phyloP scores from a whole-genome alignment of 2,329 filamentous ascomycete species.

The Periconia sp. region DNA sequence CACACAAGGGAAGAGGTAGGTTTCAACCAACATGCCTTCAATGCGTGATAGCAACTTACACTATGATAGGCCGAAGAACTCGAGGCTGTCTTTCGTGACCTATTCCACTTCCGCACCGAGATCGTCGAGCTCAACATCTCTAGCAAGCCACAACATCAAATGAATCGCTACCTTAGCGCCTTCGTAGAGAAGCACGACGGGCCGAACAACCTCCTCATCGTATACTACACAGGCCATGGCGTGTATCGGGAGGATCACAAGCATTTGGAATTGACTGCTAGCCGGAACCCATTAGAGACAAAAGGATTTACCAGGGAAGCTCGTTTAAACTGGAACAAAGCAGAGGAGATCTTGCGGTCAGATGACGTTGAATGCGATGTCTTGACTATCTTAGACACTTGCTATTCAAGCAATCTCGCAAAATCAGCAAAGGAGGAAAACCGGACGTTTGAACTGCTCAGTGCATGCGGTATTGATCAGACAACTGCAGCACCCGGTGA shows the following conservation, averaged over 20 bases:
- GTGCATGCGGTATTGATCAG: slow-evolving; percentile 33
- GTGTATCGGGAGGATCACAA: slow-evolving; percentile 27
- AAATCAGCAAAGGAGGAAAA: slow-evolving; percentile 32
- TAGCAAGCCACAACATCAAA: slow-evolving; percentile 42
- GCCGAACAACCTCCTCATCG: slow-evolving; percentile 40
- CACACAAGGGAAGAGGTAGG: slow-evolving; percentile 40
- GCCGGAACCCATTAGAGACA: slow-evolving; percentile 13
- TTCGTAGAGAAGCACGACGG: slow-evolving; percentile 40
- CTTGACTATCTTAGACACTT: slow-evolving; percentile 47
- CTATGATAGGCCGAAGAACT: slow-evolving; percentile 35
- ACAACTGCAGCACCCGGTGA: slow-evolving; percentile 36
- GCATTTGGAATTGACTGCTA: slow-evolving; percentile 33
- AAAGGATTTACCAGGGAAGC: slow-evolving; percentile 32
- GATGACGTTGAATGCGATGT: slow-evolving; percentile 42
- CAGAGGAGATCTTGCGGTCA: slow-evolving; percentile 33
- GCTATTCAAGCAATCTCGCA: slow-evolving; percentile 43
- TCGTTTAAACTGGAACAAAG: slow-evolving; percentile 43
- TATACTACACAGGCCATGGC: slow-evolving; percentile 50
- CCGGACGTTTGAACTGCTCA: slow-evolving; percentile 41
- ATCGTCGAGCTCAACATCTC: slow-evolving; percentile 40
- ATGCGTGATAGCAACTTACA: not conserved
- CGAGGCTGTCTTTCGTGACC: slow-evolving; percentile 30
- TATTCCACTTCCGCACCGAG: slow-evolving; percentile 37
- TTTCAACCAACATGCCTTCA: not conserved
- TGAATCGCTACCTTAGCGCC: slow-evolving; percentile 29